Conservation (phyloP, 2,329 filamentous ascomycete species). For the Sarocladiaceae sp. region DNA sequence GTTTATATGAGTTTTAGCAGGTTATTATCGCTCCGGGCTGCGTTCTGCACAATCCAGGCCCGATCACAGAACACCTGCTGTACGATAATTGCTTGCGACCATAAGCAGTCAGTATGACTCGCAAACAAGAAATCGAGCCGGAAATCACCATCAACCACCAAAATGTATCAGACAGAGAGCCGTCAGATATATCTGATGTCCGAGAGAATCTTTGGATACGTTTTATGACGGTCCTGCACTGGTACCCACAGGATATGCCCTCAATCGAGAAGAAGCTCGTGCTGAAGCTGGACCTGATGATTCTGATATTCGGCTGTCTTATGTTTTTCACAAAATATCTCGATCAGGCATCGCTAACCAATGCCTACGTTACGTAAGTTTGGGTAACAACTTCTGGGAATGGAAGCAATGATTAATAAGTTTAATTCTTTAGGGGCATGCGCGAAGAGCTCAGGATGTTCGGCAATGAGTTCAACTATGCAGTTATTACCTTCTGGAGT, state of each 20-base stretch:
- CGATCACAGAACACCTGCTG: too few species aligned
- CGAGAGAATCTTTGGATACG: conserved; percentile 19
- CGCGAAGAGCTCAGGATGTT: conserved; percentile 25
- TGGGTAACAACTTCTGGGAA: background rate
- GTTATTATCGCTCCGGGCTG: too few species aligned
- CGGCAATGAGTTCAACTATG: conserved; percentile 28
- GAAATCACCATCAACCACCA: background rate
- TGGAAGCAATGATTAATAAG: background rate
- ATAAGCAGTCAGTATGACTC: background rate
- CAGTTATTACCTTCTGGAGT: conserved; percentile 26
- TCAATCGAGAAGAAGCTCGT: conserved; percentile 26
- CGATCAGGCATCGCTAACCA: conserved; percentile 30
- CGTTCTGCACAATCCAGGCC: too few species aligned
- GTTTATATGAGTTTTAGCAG: too few species aligned
- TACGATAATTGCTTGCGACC: too few species aligned
- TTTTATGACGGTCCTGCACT: conserved; percentile 21
- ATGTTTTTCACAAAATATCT: conserved; percentile 35
- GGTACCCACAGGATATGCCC: conserved; percentile 27
- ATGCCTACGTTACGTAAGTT: conserved; percentile 28
- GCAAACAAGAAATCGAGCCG: background rate
- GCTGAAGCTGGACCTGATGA: conserved; percentile 30
- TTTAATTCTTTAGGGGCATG: conserved; percentile 27
- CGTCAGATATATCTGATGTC: background rate
- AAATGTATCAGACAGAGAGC: too few species aligned
- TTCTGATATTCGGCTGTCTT: conserved; percentile 30